Percentiles rank a stretch among this genome's conserved stretches.
phyloP scores from a whole-genome alignment of 1,284 basidiomycete species.

The Leccinum insolens region DNA sequence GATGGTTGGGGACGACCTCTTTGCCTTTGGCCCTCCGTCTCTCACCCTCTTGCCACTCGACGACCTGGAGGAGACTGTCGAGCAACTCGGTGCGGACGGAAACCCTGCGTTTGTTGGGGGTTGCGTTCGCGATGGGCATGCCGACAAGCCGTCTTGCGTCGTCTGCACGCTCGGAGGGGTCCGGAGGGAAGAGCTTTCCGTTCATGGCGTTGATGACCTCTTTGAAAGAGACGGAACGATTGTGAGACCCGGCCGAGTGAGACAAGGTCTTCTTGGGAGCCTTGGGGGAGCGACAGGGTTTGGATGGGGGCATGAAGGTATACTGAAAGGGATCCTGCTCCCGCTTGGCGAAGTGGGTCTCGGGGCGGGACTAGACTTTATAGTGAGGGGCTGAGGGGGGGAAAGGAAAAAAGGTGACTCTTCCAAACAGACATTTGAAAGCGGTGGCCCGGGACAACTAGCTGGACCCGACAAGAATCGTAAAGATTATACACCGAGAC shows the following conservation, averaged over 20 bases:
- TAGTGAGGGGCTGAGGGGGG: conserved; percentile 11
- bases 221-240: conserved; percentile 48
- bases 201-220: conserved; percentile 62
- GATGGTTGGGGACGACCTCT: conserved; percentile 22
- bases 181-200: conserved; percentile 57
- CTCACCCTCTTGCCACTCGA: conserved; percentile 43
- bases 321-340: conserved; percentile 32
- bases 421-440: too few species aligned
- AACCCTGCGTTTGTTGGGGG: conserved; percentile 22
- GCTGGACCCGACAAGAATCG: too few species aligned
- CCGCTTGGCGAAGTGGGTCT: conserved; percentile 14
- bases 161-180: conserved; percentile 40
- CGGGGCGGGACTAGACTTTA: conserved; percentile 20
- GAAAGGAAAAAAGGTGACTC: not conserved
- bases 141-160: conserved; percentile 31
- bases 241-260: conserved; percentile 9
- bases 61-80: conserved; percentile 48
- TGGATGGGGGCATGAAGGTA: conserved; percentile 29
- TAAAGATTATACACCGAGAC: too few species aligned
- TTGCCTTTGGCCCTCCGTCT: conserved; percentile 40
- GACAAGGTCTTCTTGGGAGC: conserved; percentile 11
- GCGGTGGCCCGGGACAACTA: too few species aligned
- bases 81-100: conserved; percentile 45
- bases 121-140: conserved; percentile 21
- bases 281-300: conserved; percentile 11